These are phyloP conservation scores for Penicillium psychrosexuale DNA, from an alignment of 2,329 filamentous ascomycete genomes.

Conservation along the genomic window DNA sequence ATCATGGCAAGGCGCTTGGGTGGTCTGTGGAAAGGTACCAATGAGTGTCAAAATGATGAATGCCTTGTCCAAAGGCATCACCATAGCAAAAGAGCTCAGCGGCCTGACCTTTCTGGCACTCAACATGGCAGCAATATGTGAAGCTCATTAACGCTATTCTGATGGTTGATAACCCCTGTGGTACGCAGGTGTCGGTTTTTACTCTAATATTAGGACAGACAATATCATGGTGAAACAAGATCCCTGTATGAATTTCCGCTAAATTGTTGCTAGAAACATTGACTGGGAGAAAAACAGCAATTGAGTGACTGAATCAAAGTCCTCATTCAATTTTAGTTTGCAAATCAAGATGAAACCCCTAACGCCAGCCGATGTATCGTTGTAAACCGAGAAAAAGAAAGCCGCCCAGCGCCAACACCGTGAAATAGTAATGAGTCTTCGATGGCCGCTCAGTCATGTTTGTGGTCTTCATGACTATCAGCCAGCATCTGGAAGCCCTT, in stretches of 20 bases:
- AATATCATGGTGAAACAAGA: neutral
- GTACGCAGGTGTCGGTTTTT: neutral
- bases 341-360: neutral
- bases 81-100: neutral
- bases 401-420: neutral
- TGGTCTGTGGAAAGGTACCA: neutral
- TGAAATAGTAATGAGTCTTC: neutral
- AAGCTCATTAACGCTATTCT: neutral
- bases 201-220: neutral
- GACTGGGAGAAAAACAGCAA: neutral
- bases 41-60: neutral
- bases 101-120: neutral
- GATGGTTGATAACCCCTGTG: neutral
- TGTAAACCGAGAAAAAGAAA: neutral
- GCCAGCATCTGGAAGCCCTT: slow-evolving; percentile 38
- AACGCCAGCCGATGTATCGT: neutral
- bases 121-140: neutral
- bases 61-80: neutral
- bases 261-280: neutral
- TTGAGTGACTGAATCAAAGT: neutral
- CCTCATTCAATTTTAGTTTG: neutral
- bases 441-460: slow-evolving; percentile 2
- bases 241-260: neutral
- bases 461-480: slow-evolving; percentile 9
- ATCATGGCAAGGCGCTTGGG: neutral